Evolutionary conservation across 176 grass and related monocot genomes (phyloP).

Genomic region (Poa annua): DNA sequence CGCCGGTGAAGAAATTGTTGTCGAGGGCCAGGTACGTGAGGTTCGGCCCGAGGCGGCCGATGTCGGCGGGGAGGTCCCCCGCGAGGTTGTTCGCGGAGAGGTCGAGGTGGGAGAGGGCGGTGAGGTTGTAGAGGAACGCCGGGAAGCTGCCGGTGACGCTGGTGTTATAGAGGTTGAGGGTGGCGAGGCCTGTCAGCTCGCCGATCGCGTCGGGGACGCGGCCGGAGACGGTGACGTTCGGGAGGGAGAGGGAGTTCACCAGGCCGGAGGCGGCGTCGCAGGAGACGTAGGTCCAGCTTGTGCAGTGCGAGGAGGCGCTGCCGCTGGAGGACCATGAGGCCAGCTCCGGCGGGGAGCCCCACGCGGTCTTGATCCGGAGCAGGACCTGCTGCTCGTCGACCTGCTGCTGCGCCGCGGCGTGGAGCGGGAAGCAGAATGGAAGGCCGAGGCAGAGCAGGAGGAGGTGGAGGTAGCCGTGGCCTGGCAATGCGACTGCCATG

Average conservation of each 20-base stretch:
- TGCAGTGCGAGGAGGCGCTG: background rate
- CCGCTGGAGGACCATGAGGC: slow-evolving; percentile 34
- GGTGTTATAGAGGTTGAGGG: slow-evolving; percentile 64
- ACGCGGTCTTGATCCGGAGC: slow-evolving; percentile 44
- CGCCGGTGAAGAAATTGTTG: slow-evolving; percentile 40
- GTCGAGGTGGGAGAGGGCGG: slow-evolving; percentile 39
- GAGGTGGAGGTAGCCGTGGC: background rate
- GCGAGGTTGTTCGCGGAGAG: slow-evolving; percentile 47
- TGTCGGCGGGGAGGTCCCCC: slow-evolving; percentile 54
- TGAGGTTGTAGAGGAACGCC: slow-evolving; percentile 53
- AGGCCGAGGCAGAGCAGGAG: slow-evolving; percentile 6
- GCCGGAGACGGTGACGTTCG: slow-evolving; percentile 34
- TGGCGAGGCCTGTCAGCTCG: slow-evolving; percentile 47
- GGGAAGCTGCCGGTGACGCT: slow-evolving; percentile 58
- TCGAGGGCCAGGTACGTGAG: slow-evolving; percentile 36
- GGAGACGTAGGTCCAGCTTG: slow-evolving; percentile 29
- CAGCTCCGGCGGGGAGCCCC: slow-evolving; percentile 47
- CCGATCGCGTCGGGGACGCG: slow-evolving; percentile 57
- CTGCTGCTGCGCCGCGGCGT: slow-evolving; percentile 10
- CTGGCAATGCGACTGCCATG: slow-evolving; percentile 44
- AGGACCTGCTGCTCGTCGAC: slow-evolving; percentile 45
- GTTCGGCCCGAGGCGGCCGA: slow-evolving; percentile 34
- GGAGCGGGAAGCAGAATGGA: slow-evolving; percentile 25
- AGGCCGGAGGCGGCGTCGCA: slow-evolving; percentile 30
- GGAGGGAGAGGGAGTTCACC: slow-evolving; percentile 46